Evolutionary conservation across 148 eudicot genomes (phyloP), one percentile per base, ranked within the genome.

Genomic region (Fallopia convolvulus): DNA sequence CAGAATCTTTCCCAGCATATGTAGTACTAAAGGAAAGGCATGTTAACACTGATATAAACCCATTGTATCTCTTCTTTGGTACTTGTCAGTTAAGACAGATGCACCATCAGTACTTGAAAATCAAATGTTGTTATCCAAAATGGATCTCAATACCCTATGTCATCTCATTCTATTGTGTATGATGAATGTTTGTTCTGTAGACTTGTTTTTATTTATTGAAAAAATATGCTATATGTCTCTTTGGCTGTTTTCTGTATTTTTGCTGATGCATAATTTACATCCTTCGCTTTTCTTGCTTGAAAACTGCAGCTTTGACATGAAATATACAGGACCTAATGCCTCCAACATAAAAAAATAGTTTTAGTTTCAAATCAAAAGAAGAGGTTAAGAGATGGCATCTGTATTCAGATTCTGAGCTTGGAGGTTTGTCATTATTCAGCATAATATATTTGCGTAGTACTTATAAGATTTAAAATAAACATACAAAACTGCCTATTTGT

Each of bases 371-470:
- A 79, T 85, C 93, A 30, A 91, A 89, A 84, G 93, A 95, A 79
- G 99, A 91, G 83, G 82, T 92, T 49, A 91, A 92, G 74, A 89
- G 81, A 83, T 92, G 99, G 99, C 99, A 95, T 85, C 83, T 95
- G 26, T 95, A 95, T 83, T 92, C 99, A 73, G 99, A 95, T 84
- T 95, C 99, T 76, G 97, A 95, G 87, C 91, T 88, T 78, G 97
- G 97, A 89, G 99, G 99, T 93, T 81, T 32, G 30, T 10, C 36
- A 41, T 9, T 23, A 17, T 72, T 70, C 12, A 32, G 74, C 3
- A 1, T 36, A 12, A 4, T 36, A 5, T 70, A 5, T 39, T 70
- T 36, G 14, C 47, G 2, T 17, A 44, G 39, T 36, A 36, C 39
- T 36, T 36, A 36, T 36, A 36, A 3, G 9, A 32, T 30, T 68